phyloP scores from a whole-genome alignment of 495 filamentous ascomycete species.

The Xylaria intraflava region DNA sequence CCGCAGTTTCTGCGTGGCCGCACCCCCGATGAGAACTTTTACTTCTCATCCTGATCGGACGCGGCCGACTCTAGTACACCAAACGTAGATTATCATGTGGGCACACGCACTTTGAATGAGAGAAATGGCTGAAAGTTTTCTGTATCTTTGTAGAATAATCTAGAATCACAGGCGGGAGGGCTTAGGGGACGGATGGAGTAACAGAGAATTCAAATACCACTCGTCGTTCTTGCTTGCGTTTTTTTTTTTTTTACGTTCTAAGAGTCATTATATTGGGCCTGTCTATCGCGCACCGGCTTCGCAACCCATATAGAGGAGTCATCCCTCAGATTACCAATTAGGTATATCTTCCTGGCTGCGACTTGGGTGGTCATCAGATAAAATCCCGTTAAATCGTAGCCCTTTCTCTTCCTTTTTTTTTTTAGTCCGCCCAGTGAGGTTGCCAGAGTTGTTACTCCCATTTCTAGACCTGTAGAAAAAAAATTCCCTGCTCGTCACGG shows the following conservation, averaged over 20 bases:
- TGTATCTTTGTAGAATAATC: constrained; percentile 23
- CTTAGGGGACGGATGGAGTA: constrained; percentile 18
- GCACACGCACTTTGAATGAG: not conserved
- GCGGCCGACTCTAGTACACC: not conserved
- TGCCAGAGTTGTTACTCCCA: no score
- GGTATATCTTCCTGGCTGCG: no score
- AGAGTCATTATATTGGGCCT: not conserved
- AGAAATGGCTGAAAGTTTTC: constrained; percentile 2
- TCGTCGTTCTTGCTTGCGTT: no score
- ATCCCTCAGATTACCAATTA: not conserved
- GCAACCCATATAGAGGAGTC: not conserved
- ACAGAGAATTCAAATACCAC: not conserved
- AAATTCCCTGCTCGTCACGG: no score
- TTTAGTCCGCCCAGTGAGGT: no score
- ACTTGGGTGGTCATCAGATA: no score
- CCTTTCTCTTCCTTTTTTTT: no score
- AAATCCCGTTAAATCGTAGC: no score
- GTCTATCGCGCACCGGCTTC: not conserved
- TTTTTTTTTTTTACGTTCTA: constrained; percentile 9
- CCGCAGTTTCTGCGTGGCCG: constrained; percentile 85
- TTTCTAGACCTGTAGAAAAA: no score
- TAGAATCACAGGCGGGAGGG: constrained; percentile 18
- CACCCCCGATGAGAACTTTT: constrained; percentile 88
- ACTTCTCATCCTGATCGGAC: constrained; percentile 44
- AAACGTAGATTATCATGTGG: not conserved